Percentiles rank a stretch among this genome's conserved stretches.
Evolutionary conservation across 2,329 filamentous ascomycete genomes (phyloP).

Genomic region (Colletotrichum camelliae): DNA sequence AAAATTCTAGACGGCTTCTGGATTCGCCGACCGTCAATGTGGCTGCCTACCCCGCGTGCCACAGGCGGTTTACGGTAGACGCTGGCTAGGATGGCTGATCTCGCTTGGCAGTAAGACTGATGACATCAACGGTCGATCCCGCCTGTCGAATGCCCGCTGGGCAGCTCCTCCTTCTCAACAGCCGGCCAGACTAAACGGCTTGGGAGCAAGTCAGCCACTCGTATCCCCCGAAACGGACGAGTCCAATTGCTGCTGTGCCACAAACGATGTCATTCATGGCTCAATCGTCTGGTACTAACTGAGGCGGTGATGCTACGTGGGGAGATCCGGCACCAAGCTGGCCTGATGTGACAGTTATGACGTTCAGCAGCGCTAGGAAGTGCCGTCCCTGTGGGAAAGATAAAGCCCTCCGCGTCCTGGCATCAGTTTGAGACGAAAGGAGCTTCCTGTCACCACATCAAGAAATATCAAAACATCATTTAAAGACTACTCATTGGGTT

Average conservation of each 20-base stretch:
- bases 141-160: background rate
- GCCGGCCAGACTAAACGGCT: background rate
- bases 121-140: slow-evolving; percentile 18
- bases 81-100: background rate
- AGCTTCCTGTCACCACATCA: background rate
- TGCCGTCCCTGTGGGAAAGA: background rate
- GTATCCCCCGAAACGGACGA: background rate
- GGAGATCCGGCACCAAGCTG: background rate
- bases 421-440: background rate
- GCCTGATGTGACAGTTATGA: background rate
- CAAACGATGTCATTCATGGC: slow-evolving; percentile 9
- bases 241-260: background rate
- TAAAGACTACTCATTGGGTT: background rate
- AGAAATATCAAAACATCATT: background rate
- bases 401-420: background rate
- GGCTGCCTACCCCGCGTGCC: background rate
- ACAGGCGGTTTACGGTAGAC: background rate
- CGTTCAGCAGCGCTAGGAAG: background rate
- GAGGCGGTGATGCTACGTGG: background rate
- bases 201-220: background rate
- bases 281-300: background rate
- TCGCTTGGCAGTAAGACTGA: slow-evolving; percentile 8
- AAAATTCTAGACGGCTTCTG: background rate
- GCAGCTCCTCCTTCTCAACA: background rate
- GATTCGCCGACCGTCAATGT: background rate